Conservation (phyloP, 2,329 filamentous ascomycete species). For the Microsporum ferrugineum region DNA sequence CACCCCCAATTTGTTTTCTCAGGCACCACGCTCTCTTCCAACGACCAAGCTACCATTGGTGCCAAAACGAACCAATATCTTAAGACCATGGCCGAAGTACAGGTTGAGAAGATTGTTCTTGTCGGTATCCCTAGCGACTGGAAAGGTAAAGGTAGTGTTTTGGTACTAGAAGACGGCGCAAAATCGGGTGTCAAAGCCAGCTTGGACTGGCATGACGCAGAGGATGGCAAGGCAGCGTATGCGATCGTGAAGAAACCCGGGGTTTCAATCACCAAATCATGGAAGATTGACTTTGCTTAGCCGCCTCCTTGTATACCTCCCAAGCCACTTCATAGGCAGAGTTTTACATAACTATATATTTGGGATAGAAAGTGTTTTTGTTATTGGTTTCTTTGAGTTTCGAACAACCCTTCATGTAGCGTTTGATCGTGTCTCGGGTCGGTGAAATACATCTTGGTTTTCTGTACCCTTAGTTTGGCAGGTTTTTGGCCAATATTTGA, state of each 20-base stretch:
- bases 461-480: background rate
- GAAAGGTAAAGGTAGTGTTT: constrained; percentile 51
- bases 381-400: background rate
- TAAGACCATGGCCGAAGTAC: constrained; percentile 65
- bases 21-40: constrained; percentile 52
- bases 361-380: background rate
- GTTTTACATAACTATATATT: background rate
- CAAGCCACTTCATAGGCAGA: background rate
- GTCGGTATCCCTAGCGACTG: constrained; percentile 66
- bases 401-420: background rate
- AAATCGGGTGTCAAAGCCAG: constrained; percentile 39
- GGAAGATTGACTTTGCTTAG: constrained; percentile 48
- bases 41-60: constrained; percentile 52
- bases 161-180: constrained; percentile 37
- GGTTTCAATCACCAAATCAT: constrained; percentile 51
- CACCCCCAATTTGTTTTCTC: constrained; percentile 65
- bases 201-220: constrained; percentile 47
- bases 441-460: background rate
- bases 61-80: constrained; percentile 61
- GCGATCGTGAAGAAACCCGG: constrained; percentile 53
- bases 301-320: background rate
- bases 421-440: background rate
- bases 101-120: constrained; percentile 72
- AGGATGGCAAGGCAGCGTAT: constrained; percentile 47
- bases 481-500: background rate